Percentiles rank a stretch among this genome's conserved stretches.
phyloP scores from a whole-genome alignment of 73 alveolate genomes.

The Paramecium pentaurelia region DNA sequence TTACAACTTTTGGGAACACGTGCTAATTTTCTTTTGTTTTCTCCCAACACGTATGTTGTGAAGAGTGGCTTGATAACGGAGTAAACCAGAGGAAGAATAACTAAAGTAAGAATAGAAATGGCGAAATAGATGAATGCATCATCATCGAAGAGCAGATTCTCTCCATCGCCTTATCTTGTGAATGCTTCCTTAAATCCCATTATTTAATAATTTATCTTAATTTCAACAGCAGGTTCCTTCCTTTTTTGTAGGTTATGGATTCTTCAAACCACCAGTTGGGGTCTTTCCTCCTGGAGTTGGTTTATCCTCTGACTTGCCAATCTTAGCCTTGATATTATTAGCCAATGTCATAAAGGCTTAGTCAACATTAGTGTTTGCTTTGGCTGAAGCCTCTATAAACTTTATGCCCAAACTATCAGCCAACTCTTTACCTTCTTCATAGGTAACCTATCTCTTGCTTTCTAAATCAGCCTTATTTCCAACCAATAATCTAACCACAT shows the following conservation, averaged over 20 bases:
- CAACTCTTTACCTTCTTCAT: slow-evolving; percentile 73
- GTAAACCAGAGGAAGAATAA: slow-evolving; percentile 7
- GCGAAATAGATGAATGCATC: slow-evolving; percentile 61
- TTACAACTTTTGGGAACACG: not conserved
- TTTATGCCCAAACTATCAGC: slow-evolving; percentile 75
- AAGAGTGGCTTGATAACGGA: slow-evolving; percentile 19
- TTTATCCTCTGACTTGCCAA: slow-evolving; percentile 46
- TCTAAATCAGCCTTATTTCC: slow-evolving; percentile 84
- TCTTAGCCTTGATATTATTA: slow-evolving; percentile 60
- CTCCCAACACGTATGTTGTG: slow-evolving; percentile 1
- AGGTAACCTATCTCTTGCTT: slow-evolving; percentile 74
- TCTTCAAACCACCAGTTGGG: slow-evolving; percentile 27
- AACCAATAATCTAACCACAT: slow-evolving; percentile 67
- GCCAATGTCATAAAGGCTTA: slow-evolving; percentile 62
- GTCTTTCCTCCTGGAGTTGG: slow-evolving; percentile 55
- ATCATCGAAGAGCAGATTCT: slow-evolving; percentile 52
- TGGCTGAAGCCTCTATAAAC: slow-evolving; percentile 70
- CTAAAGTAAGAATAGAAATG: slow-evolving; percentile 30
- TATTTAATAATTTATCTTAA: slow-evolving; percentile 12
- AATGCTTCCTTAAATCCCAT: slow-evolving; percentile 63
- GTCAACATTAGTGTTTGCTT: slow-evolving; percentile 57
- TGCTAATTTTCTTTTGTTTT: slow-evolving; percentile 9
- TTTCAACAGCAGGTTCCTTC: slow-evolving; percentile 43
- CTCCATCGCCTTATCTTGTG: slow-evolving; percentile 57
- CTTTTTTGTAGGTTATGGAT: not conserved